phyloP scores from a whole-genome alignment of 192 early-diverging fungal species.

The Coemansia sp. region DNA sequence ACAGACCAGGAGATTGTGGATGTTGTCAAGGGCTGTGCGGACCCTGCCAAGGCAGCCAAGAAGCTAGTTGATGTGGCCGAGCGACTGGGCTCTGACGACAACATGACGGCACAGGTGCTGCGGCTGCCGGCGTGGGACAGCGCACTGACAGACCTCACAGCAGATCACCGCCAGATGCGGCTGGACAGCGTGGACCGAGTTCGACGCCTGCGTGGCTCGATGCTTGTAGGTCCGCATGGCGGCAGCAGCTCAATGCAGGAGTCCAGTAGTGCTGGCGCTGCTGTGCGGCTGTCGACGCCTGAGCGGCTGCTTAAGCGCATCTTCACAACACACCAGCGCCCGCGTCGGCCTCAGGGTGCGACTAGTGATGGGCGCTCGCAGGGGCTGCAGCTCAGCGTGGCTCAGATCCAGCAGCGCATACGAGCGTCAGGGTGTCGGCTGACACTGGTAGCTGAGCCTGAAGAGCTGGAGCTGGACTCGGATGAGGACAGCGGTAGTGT shows the following conservation, averaged over 20 bases:
- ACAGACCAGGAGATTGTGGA: conserved; percentile 75
- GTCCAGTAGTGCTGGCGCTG: conserved; percentile 1
- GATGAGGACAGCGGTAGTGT: conserved; percentile 53
- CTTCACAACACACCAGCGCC: conserved; percentile 53
- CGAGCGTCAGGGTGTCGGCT: conserved; percentile 45
- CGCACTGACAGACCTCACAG: conserved; percentile 66
- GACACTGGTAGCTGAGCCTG: conserved; percentile 45
- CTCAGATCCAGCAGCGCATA: conserved; percentile 51
- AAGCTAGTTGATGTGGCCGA: conserved; percentile 64
- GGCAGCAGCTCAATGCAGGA: conserved; percentile 29
- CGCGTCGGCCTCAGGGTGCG: conserved; percentile 9
- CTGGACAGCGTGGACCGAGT: conserved; percentile 59
- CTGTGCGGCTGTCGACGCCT: conserved; percentile 27
- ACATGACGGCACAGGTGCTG: conserved; percentile 68
- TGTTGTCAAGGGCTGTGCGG: conserved; percentile 62
- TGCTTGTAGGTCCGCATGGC: conserved; percentile 41
- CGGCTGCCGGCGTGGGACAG: conserved; percentile 70
- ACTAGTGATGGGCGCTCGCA: background rate
- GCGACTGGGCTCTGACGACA: conserved; percentile 69
- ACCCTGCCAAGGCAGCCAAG: conserved; percentile 59
- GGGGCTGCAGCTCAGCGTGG: conserved; percentile 31
- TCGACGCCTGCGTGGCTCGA: conserved; percentile 47
- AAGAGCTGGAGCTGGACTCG: conserved; percentile 39
- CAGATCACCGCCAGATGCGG: conserved; percentile 60
- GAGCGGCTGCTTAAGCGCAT: conserved; percentile 51